A percentile compares a stretch with the other conserved stretches of the same genome.
Conservation (phyloP, 2,329 filamentous ascomycete species). For the Dothistroma pini region DNA sequence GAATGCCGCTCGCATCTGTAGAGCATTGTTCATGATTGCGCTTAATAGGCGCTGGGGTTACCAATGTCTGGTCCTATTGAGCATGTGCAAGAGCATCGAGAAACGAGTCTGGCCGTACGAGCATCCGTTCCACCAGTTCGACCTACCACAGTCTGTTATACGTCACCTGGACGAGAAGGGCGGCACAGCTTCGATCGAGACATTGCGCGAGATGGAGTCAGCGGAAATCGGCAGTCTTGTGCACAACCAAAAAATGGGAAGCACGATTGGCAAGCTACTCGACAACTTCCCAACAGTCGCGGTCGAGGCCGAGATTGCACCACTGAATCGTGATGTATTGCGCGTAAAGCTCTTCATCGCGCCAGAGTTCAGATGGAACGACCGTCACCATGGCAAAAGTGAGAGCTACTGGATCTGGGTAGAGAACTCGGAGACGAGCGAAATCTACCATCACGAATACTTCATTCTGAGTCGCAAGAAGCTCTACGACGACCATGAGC, state of each 20-base stretch:
- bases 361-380: conserved; percentile 92
- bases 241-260: conserved; percentile 84
- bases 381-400: conserved; percentile 85
- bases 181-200: conserved; percentile 68
- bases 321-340: conserved; percentile 88
- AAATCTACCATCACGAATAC: conserved; percentile 97
- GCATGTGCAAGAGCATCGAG: conserved; percentile 94
- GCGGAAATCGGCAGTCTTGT: conserved; percentile 87
- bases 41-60: conserved; percentile 94
- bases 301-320: conserved; percentile 91
- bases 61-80: conserved; percentile 86
- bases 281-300: conserved; percentile 89
- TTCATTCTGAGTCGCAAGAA: conserved; percentile 90
- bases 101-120: conserved; percentile 93
- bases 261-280: conserved; percentile 73
- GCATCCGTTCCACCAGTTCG: conserved; percentile 93
- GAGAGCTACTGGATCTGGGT: conserved; percentile 99
- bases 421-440: conserved; percentile 93
- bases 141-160: conserved; percentile 77
- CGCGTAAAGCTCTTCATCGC: conserved; percentile 83
- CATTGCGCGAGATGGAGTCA: conserved; percentile 86
- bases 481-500: conserved; percentile 91
- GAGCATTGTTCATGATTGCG: conserved; percentile 95
- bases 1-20: conserved; percentile 89
- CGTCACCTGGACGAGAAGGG: conserved; percentile 82